phyloP scores from a whole-genome alignment of 2,329 filamentous ascomycete species.

The Colletotrichum tanaceti region DNA sequence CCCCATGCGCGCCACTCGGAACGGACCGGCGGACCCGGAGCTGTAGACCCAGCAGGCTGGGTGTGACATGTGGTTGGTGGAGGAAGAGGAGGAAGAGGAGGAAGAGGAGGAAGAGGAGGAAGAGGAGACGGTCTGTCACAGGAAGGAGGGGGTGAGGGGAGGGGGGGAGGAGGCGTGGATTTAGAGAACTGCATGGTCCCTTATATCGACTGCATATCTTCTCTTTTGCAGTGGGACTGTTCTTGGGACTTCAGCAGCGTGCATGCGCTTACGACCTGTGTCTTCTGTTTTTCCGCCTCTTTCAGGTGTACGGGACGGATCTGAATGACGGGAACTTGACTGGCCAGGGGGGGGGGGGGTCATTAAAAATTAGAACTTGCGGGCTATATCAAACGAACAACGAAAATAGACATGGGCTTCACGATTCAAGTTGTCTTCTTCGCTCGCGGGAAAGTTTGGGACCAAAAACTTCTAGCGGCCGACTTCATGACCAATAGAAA shows the following conservation, averaged over 20 bases:
- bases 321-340: not conserved
- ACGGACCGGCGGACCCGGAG: constrained; percentile 20
- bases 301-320: not conserved
- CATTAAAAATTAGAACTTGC: not conserved
- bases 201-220: not conserved
- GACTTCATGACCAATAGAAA: not conserved
- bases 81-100: not conserved
- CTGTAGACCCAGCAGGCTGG: constrained; percentile 2
- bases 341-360: not conserved
- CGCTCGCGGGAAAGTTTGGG: too few relatives aligned
- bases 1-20: constrained; percentile 8
- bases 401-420: not conserved
- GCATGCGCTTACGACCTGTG: not conserved
- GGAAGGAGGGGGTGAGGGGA: too few relatives aligned
- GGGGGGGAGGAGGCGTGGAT: not conserved
- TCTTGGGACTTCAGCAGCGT: not conserved
- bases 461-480: not conserved
- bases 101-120: not conserved
- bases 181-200: not conserved
- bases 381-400: constrained; percentile 1
- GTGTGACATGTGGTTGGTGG: not conserved
- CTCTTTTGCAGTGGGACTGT: not conserved
- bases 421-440: not conserved
- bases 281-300: not conserved
- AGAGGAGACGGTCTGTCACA: not conserved